Conservation (phyloP, 2,329 filamentous ascomycete species). For the Neobulgaria alba region DNA sequence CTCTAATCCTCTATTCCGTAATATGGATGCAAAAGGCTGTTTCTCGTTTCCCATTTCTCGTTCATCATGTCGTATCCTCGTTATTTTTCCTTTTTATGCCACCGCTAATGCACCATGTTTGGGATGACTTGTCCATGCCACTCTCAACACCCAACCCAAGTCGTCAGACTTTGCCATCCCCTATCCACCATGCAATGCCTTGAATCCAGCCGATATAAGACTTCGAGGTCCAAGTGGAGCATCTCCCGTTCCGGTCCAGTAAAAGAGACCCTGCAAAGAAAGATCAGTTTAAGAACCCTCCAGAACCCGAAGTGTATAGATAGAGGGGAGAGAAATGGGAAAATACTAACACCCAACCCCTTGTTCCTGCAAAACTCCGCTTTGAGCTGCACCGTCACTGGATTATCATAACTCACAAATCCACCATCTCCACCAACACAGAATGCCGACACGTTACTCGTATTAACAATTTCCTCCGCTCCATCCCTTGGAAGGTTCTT, state of each 20-base stretch:
- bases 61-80: background rate
- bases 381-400: slow-evolving; percentile 67
- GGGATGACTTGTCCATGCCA: background rate
- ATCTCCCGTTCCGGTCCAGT: slow-evolving; percentile 73
- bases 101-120: too few species aligned
- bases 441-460: slow-evolving; percentile 57
- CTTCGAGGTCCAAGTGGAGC: slow-evolving; percentile 48
- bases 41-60: background rate
- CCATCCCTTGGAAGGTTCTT: slow-evolving; percentile 53
- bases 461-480: slow-evolving; percentile 60
- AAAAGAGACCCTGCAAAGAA: slow-evolving; percentile 65
- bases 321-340: slow-evolving; percentile 1
- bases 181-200: slow-evolving; percentile 38
- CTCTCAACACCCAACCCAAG: background rate
- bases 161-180: too few species aligned
- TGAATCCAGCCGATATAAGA: slow-evolving; percentile 50
- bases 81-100: background rate
- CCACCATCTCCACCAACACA: slow-evolving; percentile 67
- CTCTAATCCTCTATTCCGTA: background rate
- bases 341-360: slow-evolving; percentile 48
- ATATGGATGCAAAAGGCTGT: background rate
- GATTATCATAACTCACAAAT: slow-evolving; percentile 74
- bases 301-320: too few species aligned
- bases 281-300: too few species aligned
- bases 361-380: slow-evolving; percentile 64